phyloP scores from a whole-genome alignment of 2,329 filamentous ascomycete genomes.

The Colletotrichum sp. region DNA sequence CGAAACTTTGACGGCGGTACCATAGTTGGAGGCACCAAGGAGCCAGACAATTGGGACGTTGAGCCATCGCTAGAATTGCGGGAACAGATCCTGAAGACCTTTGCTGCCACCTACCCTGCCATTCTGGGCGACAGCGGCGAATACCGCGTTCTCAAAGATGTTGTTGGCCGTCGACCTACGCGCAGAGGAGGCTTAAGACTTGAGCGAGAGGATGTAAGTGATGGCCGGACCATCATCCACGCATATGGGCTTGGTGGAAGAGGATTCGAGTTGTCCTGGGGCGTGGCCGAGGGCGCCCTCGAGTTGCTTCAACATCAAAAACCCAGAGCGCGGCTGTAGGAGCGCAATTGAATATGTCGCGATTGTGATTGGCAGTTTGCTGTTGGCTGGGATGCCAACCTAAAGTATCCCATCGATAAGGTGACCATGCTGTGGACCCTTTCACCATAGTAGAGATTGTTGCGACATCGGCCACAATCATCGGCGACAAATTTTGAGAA shows the following conservation, averaged over 20 bases:
- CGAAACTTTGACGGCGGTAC: slow-evolving; percentile 67
- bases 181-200: slow-evolving; percentile 55
- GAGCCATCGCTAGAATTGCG: slow-evolving; percentile 53
- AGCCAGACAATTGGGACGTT: slow-evolving; percentile 60
- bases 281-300: slow-evolving; percentile 57
- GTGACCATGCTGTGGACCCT: neutral
- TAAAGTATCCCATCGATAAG: neutral
- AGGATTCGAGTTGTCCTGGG: slow-evolving; percentile 68
- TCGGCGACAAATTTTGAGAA: neutral
- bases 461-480: neutral
- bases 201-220: slow-evolving; percentile 49
- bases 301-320: slow-evolving; percentile 35
- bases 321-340: neutral
- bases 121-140: slow-evolving; percentile 32
- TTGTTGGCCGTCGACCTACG: slow-evolving; percentile 51
- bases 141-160: slow-evolving; percentile 42
- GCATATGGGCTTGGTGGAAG: slow-evolving; percentile 66
- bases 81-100: slow-evolving; percentile 46
- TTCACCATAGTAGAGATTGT: neutral
- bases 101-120: slow-evolving; percentile 38
- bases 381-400: neutral
- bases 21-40: slow-evolving; percentile 70
- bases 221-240: slow-evolving; percentile 43
- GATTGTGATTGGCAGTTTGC: neutral
- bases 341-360: neutral